Conservation (phyloP, 1,284 basidiomycete species). For the Sphagnurus paluster region DNA sequence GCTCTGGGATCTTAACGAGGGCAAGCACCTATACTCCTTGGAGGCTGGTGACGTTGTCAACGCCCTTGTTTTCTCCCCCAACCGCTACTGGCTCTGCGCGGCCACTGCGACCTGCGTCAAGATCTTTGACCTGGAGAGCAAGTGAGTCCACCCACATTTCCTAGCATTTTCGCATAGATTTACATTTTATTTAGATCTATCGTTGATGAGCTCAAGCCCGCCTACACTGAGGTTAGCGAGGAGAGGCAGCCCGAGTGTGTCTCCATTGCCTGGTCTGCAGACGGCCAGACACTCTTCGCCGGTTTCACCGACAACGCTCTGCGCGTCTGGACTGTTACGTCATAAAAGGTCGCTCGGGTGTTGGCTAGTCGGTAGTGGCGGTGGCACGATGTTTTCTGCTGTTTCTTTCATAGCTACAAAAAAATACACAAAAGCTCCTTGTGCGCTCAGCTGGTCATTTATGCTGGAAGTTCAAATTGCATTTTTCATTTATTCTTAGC, state of each 20-base stretch:
- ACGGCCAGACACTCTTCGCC: constrained; percentile 96
- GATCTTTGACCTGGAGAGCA: constrained; percentile 98
- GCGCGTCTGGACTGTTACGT: constrained; percentile 89
- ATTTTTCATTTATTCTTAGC: neutral
- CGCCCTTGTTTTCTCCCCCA: constrained; percentile 98
- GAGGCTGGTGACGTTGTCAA: constrained; percentile 99
- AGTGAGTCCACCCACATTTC: constrained; percentile 56
- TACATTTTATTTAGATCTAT: constrained; percentile 71
- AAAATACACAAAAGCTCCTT: constrained; percentile 33
- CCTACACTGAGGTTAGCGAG: constrained; percentile 79
- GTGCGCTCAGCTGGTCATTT: constrained; percentile 9
- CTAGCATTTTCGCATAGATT: constrained; percentile 1
- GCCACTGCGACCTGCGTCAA: constrained; percentile 98
- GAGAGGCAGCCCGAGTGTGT: constrained; percentile 93
- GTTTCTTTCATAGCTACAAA: constrained; percentile 34
- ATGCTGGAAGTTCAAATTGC: neutral
- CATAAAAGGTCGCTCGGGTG: constrained; percentile 48
- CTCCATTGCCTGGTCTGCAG: constrained; percentile 98
- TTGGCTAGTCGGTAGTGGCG: constrained; percentile 26
- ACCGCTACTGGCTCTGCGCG: constrained; percentile 99
- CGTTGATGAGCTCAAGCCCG: constrained; percentile 97
- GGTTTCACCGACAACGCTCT: constrained; percentile 92
- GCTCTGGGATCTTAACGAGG: constrained; percentile 99
- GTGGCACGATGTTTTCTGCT: constrained; percentile 22
- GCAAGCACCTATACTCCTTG: constrained; percentile 99